Percentiles rank a stretch among this genome's conserved stretches.
Evolutionary conservation across 2,329 filamentous ascomycete genomes (phyloP).

Genomic region (Colletotrichum sublineola): DNA sequence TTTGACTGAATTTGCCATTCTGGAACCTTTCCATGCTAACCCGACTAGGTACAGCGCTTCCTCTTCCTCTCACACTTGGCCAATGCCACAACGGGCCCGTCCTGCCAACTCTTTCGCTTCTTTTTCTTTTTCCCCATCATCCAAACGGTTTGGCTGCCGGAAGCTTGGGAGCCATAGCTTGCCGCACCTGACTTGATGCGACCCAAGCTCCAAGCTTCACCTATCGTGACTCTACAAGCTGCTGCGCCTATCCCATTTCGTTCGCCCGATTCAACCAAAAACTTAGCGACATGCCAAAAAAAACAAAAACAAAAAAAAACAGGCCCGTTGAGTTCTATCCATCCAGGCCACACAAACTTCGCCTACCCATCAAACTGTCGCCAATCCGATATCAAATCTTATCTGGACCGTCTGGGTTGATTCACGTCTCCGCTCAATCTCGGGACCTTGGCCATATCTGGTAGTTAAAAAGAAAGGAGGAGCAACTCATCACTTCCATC

Average conservation of each 20-base stretch:
- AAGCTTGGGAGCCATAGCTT: slow-evolving; percentile 20
- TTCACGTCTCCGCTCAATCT: background rate
- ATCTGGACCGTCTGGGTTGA: background rate
- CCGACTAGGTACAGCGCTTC: slow-evolving; percentile 9
- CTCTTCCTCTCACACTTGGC: background rate
- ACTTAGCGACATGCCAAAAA: background rate
- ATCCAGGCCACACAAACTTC: background rate
- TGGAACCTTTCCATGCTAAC: slow-evolving; percentile 36
- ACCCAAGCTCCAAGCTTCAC: slow-evolving; percentile 20
- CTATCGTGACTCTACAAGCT: background rate
- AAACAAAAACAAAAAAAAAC: background rate
- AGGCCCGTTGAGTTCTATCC: background rate
- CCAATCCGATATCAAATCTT: background rate
- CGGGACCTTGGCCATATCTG: background rate
- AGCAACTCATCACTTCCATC: background rate
- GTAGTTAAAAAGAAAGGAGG: background rate
- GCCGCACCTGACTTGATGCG: slow-evolving; percentile 22
- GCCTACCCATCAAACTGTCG: background rate
- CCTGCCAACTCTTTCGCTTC: slow-evolving; percentile 21
- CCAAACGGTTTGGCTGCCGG: slow-evolving; percentile 20
- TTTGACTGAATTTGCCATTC: slow-evolving; percentile 17
- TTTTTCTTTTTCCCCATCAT: slow-evolving; percentile 7
- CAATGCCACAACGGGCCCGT: slow-evolving; percentile 38
- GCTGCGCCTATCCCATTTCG: background rate
- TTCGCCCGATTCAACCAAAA: background rate